Percentiles rank a stretch among this genome's conserved stretches.
phyloP scores from a whole-genome alignment of 1,284 basidiomycete genomes.

The Uromyces viciae-fabae region DNA sequence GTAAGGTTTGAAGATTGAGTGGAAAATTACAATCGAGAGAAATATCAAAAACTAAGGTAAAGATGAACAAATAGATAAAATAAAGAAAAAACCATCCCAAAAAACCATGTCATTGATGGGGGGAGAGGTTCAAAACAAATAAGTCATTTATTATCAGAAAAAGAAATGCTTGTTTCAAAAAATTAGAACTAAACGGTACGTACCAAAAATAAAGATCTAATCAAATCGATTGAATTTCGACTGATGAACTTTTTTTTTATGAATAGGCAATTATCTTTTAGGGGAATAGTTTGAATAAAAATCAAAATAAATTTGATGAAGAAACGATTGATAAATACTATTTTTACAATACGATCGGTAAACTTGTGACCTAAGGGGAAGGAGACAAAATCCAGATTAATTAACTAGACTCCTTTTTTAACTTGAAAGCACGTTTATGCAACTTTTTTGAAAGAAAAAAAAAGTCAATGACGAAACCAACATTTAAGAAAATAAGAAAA shows the following conservation, averaged over 20 bases:
- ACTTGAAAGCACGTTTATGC: not conserved
- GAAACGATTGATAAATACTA: not conserved
- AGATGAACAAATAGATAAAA: not conserved
- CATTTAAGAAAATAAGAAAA: too few relatives aligned
- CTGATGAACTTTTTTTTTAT: not conserved
- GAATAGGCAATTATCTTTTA: conserved; percentile 38
- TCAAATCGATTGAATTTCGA: conserved; percentile 2
- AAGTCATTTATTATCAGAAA: too few relatives aligned
- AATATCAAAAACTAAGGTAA: not conserved
- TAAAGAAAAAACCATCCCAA: too few relatives aligned
- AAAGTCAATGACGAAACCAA: too few relatives aligned
- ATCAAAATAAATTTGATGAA: conserved; percentile 13
- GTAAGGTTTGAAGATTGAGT: not conserved
- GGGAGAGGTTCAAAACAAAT: too few relatives aligned
- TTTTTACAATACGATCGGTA: not conserved
- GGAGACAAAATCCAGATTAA: not conserved
- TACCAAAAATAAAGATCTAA: conserved; percentile 20
- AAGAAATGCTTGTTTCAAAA: not conserved
- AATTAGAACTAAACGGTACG: not conserved
- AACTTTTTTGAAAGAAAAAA: not conserved
- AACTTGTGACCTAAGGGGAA: not conserved
- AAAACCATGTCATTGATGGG: too few relatives aligned
- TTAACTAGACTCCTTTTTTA: not conserved
- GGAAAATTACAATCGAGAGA: not conserved
- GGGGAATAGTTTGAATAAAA: not conserved